phyloP scores from a whole-genome alignment of 139 green algal genomes.

The Micractinium sp. region DNA sequence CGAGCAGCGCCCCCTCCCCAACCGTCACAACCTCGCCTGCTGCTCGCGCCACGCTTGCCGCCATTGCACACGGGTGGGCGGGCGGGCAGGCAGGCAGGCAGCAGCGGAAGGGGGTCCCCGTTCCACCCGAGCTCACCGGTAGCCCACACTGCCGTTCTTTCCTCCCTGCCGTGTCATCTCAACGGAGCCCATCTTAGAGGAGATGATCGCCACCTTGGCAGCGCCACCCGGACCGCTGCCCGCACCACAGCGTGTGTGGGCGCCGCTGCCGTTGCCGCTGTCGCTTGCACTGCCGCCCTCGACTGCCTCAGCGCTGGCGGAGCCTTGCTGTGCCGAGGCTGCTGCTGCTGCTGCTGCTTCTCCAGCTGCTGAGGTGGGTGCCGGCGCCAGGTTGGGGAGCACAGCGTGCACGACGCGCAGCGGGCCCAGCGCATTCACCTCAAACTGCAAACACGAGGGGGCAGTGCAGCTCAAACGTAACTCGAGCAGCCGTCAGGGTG shows the following conservation, averaged over 20 bases:
- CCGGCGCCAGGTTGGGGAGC: slow-evolving; percentile 16
- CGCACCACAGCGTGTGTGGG: background rate
- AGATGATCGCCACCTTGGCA: slow-evolving; percentile 59
- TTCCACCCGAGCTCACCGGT: slow-evolving; percentile 9
- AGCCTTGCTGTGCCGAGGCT: background rate
- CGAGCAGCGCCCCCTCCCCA: too few species aligned
- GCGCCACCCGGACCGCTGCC: background rate
- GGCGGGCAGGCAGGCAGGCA: too few species aligned
- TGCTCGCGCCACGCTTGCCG: slow-evolving; percentile 37
- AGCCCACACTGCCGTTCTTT: slow-evolving; percentile 12
- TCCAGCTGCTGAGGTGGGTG: background rate
- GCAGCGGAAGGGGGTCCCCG: too few species aligned
- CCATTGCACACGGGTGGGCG: too few species aligned
- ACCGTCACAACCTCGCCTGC: too few species aligned
- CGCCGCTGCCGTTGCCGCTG: background rate
- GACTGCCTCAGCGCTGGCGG: background rate
- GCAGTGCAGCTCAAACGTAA: background rate
- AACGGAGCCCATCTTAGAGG: slow-evolving; percentile 60
- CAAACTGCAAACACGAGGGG: slow-evolving; percentile 17
- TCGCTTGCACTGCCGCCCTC: background rate
- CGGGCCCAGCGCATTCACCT: slow-evolving; percentile 68
- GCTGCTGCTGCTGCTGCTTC: background rate
- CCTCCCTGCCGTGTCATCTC: slow-evolving; percentile 28
- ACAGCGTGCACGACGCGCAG: slow-evolving; percentile 50
- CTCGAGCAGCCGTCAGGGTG: background rate